Conservation (phyloP, 768 basidiomycete species). For the Podaxis sp. region DNA sequence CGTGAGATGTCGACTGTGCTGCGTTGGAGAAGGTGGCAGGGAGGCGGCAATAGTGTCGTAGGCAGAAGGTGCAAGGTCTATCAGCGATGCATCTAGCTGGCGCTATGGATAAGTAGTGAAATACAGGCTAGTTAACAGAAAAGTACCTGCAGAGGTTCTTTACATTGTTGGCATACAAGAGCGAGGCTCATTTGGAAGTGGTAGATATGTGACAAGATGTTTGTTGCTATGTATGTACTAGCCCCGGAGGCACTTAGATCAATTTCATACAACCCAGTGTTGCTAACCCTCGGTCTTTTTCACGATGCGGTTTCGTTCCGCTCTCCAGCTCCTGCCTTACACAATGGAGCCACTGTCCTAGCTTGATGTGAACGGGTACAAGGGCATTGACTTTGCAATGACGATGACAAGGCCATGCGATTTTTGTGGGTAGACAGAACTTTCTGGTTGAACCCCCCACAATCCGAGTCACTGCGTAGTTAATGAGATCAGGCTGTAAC, state of each 20-base stretch:
- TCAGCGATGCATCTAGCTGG: slow-evolving; percentile 88
- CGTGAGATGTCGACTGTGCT: slow-evolving; percentile 18
- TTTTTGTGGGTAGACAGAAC: not conserved
- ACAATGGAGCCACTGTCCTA: not conserved
- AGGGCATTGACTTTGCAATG: not conserved
- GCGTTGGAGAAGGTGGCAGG: slow-evolving; percentile 54
- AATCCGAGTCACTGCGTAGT: slow-evolving; percentile 1
- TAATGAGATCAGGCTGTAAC: slow-evolving; percentile 3
- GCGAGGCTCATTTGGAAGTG: slow-evolving; percentile 39
- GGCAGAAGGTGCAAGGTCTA: slow-evolving; percentile 81
- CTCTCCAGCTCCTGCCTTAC: not conserved
- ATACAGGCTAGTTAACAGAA: not conserved
- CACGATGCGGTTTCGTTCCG: not conserved
- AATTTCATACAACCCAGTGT: not conserved
- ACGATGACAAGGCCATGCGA: not conserved
- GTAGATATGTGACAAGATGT: slow-evolving; percentile 12
- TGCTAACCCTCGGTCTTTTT: slow-evolving; percentile 1
- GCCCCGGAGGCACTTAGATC: not conserved
- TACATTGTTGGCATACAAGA: slow-evolving; percentile 83
- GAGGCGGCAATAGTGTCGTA: slow-evolving; percentile 82
- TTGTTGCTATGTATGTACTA: not conserved
- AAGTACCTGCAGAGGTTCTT: slow-evolving; percentile 81
- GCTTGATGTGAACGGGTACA: not conserved
- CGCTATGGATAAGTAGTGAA: slow-evolving; percentile 19
- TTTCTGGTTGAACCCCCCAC: not conserved